Conservation (phyloP, 495 filamentous ascomycete species). For the Mycothermus thermophilus region DNA sequence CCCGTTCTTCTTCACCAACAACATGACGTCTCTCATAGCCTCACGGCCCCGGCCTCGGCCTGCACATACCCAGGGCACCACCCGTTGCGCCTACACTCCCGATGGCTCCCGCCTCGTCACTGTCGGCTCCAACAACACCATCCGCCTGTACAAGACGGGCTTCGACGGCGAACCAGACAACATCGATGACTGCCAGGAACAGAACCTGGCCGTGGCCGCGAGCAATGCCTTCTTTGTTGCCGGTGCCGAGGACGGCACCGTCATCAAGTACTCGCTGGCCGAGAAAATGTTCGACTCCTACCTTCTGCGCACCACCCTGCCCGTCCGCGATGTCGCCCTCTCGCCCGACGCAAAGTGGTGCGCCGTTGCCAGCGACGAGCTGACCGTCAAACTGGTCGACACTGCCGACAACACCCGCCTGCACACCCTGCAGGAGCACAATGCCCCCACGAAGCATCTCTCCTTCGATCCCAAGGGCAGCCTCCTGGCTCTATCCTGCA, state of each 20-base stretch:
- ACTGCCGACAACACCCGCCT: constrained; percentile 60
- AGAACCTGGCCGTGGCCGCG: constrained; percentile 62
- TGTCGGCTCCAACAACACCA: constrained; percentile 76
- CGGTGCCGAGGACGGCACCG: constrained; percentile 85
- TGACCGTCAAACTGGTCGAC: constrained; percentile 77
- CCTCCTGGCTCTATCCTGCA: constrained; percentile 67
- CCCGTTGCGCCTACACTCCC: constrained; percentile 41
- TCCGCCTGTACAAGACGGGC: constrained; percentile 79
- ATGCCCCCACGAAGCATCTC: constrained; percentile 75
- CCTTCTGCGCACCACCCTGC: constrained; percentile 66
- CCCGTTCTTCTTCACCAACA: too few species aligned
- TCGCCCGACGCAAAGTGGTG: constrained; percentile 77
- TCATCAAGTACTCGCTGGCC: constrained; percentile 69
- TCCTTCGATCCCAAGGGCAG: constrained; percentile 73
- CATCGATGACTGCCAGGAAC: constrained; percentile 75
- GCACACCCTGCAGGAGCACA: constrained; percentile 64
- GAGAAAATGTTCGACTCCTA: constrained; percentile 66
- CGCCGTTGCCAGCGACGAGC: constrained; percentile 93
- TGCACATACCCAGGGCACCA: constrained; percentile 40
- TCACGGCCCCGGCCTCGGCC: constrained; percentile 34
- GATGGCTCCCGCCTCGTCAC: constrained; percentile 55
- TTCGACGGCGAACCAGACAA: constrained; percentile 82
- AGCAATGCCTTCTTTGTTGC: constrained; percentile 73
- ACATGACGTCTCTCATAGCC: constrained; percentile 37
- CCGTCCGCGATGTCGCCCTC: constrained; percentile 72